Percentiles rank a stretch among this genome's conserved stretches.
These are phyloP conservation scores for Podila epicladia DNA, from an alignment of 192 early-diverging fungal species.

Conservation along the genomic window DNA sequence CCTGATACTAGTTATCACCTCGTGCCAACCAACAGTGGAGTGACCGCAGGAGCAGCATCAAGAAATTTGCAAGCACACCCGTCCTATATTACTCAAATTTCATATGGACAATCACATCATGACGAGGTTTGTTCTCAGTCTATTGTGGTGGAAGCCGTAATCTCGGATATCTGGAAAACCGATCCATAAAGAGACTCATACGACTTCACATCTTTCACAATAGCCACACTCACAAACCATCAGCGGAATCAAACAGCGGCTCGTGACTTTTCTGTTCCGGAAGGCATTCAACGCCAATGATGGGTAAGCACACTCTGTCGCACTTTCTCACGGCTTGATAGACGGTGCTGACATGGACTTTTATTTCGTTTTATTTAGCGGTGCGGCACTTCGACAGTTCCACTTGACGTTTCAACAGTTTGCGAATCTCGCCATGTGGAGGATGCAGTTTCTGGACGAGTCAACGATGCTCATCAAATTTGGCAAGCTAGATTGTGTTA, in stretches of 20 bases:
- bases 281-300: conserved; percentile 60
- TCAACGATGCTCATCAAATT: conserved; percentile 74
- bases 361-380: conserved; percentile 23
- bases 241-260: conserved; percentile 75
- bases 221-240: conserved; percentile 49
- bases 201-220: neutral
- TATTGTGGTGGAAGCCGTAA: neutral
- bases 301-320: conserved; percentile 17
- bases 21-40: conserved; percentile 23
- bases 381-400: conserved; percentile 65
- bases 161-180: neutral
- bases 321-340: neutral
- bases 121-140: conserved; percentile 23
- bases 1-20: conserved; percentile 34
- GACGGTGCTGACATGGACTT: neutral
- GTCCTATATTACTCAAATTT: conserved; percentile 11
- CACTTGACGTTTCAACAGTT: conserved; percentile 71
- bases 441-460: conserved; percentile 73
- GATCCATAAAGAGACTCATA: neutral
- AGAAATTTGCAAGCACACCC: conserved; percentile 1
- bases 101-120: conserved; percentile 21
- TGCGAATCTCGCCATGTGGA: conserved; percentile 70
- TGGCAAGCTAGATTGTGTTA: conserved; percentile 61
- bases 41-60: conserved; percentile 1
- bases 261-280: conserved; percentile 71